phyloP scores from a whole-genome alignment of 805 yeast species.

The Ogataea corticis region DNA sequence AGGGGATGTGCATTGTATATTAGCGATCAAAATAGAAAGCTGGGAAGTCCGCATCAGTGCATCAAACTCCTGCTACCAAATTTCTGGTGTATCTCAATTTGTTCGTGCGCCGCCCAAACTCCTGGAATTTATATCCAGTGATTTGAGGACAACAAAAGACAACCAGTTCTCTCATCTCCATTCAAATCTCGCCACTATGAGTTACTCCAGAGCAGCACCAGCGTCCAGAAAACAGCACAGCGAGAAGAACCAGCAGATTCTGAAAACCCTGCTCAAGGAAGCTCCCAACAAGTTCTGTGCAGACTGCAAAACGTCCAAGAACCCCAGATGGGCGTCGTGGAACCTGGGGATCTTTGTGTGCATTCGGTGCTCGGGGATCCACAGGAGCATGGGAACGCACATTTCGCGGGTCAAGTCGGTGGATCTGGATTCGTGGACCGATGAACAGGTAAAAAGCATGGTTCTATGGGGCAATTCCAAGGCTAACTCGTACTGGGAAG shows the following conservation, averaged over 20 bases:
- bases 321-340: constrained; percentile 99
- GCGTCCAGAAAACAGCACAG: constrained; percentile 23
- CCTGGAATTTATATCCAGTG: no score
- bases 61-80: no score
- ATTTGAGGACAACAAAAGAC: no score
- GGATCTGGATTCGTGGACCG: constrained; percentile 95
- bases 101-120: no score
- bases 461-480: constrained; percentile 81
- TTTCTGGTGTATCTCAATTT: no score
- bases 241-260: constrained; percentile 65
- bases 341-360: constrained; percentile 90
- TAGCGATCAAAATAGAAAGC: no score
- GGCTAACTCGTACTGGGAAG: constrained; percentile 86
- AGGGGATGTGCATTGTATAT: no score
- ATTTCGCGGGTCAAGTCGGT: constrained; percentile 90
- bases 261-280: constrained; percentile 74
- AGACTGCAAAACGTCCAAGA: constrained; percentile 85
- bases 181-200: constrained; percentile 7
- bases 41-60: no score
- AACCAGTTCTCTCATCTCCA: no score
- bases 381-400: constrained; percentile 93
- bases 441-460: constrained; percentile 82
- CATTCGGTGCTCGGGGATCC: constrained; percentile 94
- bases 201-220: constrained; percentile 5
- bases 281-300: constrained; percentile 79